phyloP scores from a whole-genome alignment of 257 asterid species.

The Forsythia suspensa region DNA sequence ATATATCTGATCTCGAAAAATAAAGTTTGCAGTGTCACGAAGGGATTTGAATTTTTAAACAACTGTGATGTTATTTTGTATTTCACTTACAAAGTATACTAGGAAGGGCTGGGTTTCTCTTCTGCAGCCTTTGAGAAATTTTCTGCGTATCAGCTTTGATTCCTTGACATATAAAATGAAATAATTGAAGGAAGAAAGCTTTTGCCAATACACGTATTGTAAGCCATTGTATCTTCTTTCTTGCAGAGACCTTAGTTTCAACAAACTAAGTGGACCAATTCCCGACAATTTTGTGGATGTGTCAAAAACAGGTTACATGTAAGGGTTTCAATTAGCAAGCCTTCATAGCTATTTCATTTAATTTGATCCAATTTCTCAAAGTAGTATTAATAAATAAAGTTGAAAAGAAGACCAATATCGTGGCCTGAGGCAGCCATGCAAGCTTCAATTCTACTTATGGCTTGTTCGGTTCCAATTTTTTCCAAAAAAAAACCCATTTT shows the following conservation, averaged over 20 bases:
- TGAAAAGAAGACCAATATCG: background rate
- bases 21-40: background rate
- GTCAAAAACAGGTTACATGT: conserved; percentile 41
- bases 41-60: background rate
- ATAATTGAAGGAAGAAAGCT: background rate
- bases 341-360: background rate
- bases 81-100: background rate
- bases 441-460: background rate
- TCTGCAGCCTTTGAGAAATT: background rate
- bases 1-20: no score
- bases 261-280: conserved; percentile 62
- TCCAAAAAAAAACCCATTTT: no score
- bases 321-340: conserved; percentile 23
- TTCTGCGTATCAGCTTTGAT: background rate
- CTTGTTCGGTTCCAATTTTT: no score
- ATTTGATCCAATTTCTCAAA: background rate
- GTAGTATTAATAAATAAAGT: background rate
- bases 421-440: background rate
- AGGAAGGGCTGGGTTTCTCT: background rate
- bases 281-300: conserved; percentile 33
- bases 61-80: background rate
- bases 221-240: background rate
- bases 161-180: background rate
- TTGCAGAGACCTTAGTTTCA: conserved; percentile 76
- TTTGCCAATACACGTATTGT: background rate